Evolutionary conservation across 2,329 filamentous ascomycete genomes (phyloP), one percentile per base, ranked within the genome.

Genomic region (Beauveria scarabaeidicola): DNA sequence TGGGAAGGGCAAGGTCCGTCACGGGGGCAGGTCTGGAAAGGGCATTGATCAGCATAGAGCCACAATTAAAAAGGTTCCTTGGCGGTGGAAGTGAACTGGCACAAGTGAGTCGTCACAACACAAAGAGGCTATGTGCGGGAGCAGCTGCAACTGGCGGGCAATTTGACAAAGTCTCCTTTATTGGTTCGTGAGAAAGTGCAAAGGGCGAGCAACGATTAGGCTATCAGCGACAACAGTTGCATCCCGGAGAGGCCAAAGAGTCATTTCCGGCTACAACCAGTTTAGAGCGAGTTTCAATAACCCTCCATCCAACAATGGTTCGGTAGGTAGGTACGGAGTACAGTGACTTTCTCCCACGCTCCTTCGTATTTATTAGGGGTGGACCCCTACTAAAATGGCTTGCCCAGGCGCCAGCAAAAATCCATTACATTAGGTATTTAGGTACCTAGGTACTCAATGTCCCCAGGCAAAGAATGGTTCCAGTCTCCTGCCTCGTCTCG

Each of bases 291-390:
- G 48, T 51, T 51, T 51, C 27, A 51, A 38, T 51, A 51, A 32
- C 13, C 15, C 32, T 36, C 32, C 47, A n/a, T 21, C 25, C 29
- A 47, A 27, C 11, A 27, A 15, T 27, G 21, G n/a, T n/a, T n/a
- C n/a, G n/a, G n/a, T n/a, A n/a, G n/a, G n/a, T n/a, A n/a, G n/a
- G n/a, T n/a, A n/a, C n/a, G n/a, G n/a, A n/a, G n/a, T n/a, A n/a
- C n/a, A n/a, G n/a, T n/a, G n/a, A n/a, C 48, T 61, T 48, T 62
- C 64, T 61, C 59, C 63, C 15, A 52, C 48, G 3, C 60, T 63
- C 21, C 63, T 67, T 27, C 63, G 65, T 43, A 60, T 67, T 43
- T 64, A 63, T 43, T 64, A 63, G 50, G 50, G 32, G 32, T n/a
- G 40, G 40, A 41, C 17, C 40, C 40, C 40, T 41, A 17, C 40